Evolutionary conservation across 2,329 filamentous ascomycete species (phyloP).

Genomic region (Nakataea oryzae): DNA sequence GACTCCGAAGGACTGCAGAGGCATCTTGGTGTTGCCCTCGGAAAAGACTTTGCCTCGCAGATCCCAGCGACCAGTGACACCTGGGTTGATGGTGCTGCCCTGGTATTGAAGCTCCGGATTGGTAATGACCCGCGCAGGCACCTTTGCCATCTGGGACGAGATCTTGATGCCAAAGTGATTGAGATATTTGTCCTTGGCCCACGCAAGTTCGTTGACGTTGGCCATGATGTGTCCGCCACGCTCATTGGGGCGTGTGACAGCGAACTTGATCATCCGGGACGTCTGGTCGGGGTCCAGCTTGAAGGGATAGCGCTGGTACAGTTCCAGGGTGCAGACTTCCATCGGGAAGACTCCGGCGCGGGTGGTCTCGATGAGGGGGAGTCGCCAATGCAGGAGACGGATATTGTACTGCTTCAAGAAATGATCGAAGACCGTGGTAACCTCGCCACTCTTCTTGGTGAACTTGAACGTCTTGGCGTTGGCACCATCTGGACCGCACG

Average conservation of each 20-base stretch:
- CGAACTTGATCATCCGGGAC: slow-evolving; percentile 82
- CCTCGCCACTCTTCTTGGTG: slow-evolving; percentile 33
- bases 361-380: slow-evolving; percentile 49
- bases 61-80: slow-evolving; percentile 72
- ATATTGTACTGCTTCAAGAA: slow-evolving; percentile 45
- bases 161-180: slow-evolving; percentile 65
- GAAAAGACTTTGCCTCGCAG: slow-evolving; percentile 73
- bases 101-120: slow-evolving; percentile 64
- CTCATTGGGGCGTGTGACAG: slow-evolving; percentile 63
- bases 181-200: slow-evolving; percentile 59
- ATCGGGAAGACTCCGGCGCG: slow-evolving; percentile 48
- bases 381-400: slow-evolving; percentile 29
- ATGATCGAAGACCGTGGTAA: slow-evolving; percentile 40
- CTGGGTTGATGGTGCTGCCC: slow-evolving; percentile 46
- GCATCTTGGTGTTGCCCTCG: slow-evolving; percentile 41
- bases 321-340: slow-evolving; percentile 43
- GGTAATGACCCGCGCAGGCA: slow-evolving; percentile 60
- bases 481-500: slow-evolving; percentile 32
- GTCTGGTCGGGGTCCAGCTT: slow-evolving; percentile 59
- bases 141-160: slow-evolving; percentile 49
- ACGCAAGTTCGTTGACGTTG: slow-evolving; percentile 58
- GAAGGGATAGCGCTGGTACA: slow-evolving; percentile 50
- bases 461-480: slow-evolving; percentile 41
- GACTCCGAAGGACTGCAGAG: slow-evolving; percentile 67
- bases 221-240: slow-evolving; percentile 60